Evolutionary conservation across 176 grass and related monocot species (phyloP), one percentile per base, ranked within the genome.

Genomic region (Hyparrhenia diplandra): DNA sequence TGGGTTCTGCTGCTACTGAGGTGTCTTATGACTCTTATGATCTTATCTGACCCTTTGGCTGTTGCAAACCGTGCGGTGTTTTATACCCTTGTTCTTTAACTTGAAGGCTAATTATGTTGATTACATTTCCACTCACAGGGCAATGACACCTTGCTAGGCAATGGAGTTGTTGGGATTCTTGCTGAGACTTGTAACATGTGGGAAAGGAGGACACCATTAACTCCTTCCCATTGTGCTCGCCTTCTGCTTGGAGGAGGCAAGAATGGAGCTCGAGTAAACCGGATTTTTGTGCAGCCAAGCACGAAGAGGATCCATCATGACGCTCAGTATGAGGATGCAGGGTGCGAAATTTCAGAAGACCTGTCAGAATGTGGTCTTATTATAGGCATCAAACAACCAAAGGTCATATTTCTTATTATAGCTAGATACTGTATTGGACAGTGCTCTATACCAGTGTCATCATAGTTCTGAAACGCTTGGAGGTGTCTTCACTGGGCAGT

Each of bases 351-450:
- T 63, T 98, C 95, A 43, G 86, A 95, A 1, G 92, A 95, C 46
- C 88, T 98, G 42, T 93, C 90, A 0, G 86, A 91, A 24, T 98
- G 95, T 66, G 95, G 95, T 27, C 86, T 98, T 34, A 90, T 98
- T 43, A 74, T 98, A 42, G 95, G 95, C 61, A 98, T 98, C 69
- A 98, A 95, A 68, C 95, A 98, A 66, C 95, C 95, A 51, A 93
- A 98, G 95, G 92, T 98, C 41, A 70, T 51, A 66, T 35, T 41
- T 75, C 8, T 10, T 10, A 52, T 80, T 8, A 49, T 32, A 39
- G 24, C 23, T 77, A 34, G 9, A 39, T 85, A 3, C 45, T 67
- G 45, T 7, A 41, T 18, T 62, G 0, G 11, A n/a, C 6, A 61
- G 14, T 46, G 16, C 17, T 81, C 5, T 37, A 23, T 55, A 41